Percentiles rank a stretch among this genome's conserved stretches.
Evolutionary conservation across 225 moss, liverwort and hornwort species (phyloP).

Genomic region (Thuidium tamariscinum): DNA sequence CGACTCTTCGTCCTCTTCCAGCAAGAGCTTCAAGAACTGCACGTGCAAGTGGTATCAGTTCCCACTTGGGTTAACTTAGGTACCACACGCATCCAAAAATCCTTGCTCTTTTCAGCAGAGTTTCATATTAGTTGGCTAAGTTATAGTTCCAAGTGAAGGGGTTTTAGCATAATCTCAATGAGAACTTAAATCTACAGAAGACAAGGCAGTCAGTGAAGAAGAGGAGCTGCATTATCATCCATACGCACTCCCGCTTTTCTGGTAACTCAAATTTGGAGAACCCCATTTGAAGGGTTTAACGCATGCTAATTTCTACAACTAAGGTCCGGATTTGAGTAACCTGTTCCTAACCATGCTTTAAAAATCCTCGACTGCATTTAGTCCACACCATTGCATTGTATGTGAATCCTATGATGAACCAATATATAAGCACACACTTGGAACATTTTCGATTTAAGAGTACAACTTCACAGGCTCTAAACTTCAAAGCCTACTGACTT

Average conservation of each 20-base stretch:
- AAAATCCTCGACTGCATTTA: not conserved
- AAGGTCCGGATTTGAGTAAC: not conserved
- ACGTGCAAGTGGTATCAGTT: not conserved
- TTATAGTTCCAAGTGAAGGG: not conserved
- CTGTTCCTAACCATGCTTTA: not conserved
- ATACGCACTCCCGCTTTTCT: not conserved
- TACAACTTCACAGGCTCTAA: not conserved
- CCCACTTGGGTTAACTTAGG: not conserved
- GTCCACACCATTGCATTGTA: not conserved
- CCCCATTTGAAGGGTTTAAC: not conserved
- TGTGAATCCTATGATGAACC: not conserved
- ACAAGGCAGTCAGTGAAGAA: not conserved
- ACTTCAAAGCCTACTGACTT: not conserved
- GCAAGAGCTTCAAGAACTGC: conserved; percentile 22
- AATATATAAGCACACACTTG: not conserved
- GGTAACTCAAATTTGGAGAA: not conserved
- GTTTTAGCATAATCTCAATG: not conserved
- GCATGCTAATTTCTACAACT: not conserved
- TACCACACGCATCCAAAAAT: not conserved
- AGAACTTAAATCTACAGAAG: not conserved
- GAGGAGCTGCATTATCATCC: not conserved
- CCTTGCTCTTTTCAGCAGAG: not conserved
- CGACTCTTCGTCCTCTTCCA: conserved; percentile 21
- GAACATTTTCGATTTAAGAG: not conserved
- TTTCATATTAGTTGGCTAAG: not conserved